phyloP scores from a whole-genome alignment of 2,329 filamentous ascomycete genomes.

The Penicillium sp. region DNA sequence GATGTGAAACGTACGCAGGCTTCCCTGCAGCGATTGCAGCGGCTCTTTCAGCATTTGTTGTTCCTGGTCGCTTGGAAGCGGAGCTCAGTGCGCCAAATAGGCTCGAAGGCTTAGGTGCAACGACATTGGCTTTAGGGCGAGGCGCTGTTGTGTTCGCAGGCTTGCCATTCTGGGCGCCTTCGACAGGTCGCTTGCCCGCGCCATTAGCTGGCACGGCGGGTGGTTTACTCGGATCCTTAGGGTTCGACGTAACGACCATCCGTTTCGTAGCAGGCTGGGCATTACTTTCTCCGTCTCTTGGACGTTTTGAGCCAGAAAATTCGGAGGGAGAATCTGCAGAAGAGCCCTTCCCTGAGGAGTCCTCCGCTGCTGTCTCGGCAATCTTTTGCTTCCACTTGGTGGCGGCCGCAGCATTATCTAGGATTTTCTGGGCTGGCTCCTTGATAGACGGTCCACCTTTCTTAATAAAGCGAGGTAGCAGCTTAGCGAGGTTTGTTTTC shows the following conservation, averaged over 20 bases:
- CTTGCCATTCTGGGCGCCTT: conserved; percentile 33
- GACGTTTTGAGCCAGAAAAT: conserved; percentile 38
- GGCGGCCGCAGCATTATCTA: conserved; percentile 48
- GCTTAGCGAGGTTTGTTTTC: conserved; percentile 60
- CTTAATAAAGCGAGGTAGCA: conserved; percentile 58
- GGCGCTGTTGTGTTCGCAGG: conserved; percentile 22
- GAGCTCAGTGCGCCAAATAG: conserved; percentile 49
- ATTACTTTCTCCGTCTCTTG: conserved; percentile 39
- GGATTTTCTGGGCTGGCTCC: conserved; percentile 55
- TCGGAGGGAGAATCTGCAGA: conserved; percentile 19
- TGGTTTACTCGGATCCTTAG: conserved; percentile 31
- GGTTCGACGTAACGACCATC: conserved; percentile 35
- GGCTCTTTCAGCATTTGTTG: conserved; percentile 49
- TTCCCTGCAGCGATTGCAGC: conserved; percentile 42
- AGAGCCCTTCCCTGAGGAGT: conserved; percentile 27
- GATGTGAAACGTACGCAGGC: conserved; percentile 28
- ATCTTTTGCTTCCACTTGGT: conserved; percentile 45
- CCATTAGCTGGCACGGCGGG: conserved; percentile 20
- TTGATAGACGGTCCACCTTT: conserved; percentile 59
- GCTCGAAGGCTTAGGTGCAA: conserved; percentile 45
- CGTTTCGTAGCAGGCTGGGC: conserved; percentile 39
- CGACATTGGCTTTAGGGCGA: conserved; percentile 40
- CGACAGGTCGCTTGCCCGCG: conserved; percentile 28
- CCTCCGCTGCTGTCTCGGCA: conserved; percentile 39
- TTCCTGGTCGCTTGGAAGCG: conserved; percentile 52